Percentiles rank a stretch among this genome's conserved stretches.
Conservation (phyloP, 495 filamentous ascomycete genomes). For the Penicillium salamii region DNA sequence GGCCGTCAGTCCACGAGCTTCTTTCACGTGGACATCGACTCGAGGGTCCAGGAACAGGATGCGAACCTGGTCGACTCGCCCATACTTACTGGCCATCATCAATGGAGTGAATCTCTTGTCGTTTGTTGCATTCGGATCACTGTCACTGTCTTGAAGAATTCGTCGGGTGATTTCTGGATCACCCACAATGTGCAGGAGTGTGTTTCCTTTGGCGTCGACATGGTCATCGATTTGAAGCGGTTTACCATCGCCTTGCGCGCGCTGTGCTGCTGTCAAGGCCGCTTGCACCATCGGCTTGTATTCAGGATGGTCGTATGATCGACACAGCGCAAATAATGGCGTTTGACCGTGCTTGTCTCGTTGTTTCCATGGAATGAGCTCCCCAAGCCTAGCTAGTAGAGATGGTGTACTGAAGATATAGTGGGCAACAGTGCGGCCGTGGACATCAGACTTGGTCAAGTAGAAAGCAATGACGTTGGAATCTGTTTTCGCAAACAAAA, state of each 20-base stretch:
- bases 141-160: conserved; percentile 79
- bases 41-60: conserved; percentile 82
- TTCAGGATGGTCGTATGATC: conserved; percentile 89
- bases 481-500: conserved; percentile 53
- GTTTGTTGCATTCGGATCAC: conserved; percentile 92
- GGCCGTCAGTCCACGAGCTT: conserved; percentile 86
- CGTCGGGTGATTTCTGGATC: conserved; percentile 72
- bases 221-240: conserved; percentile 90
- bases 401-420: conserved; percentile 93
- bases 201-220: conserved; percentile 90
- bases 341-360: conserved; percentile 97
- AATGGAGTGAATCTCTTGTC: conserved; percentile 93
- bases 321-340: conserved; percentile 87
- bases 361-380: conserved; percentile 79
- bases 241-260: conserved; percentile 70
- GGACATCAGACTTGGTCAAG: conserved; percentile 69
- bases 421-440: conserved; percentile 86
- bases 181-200: conserved; percentile 86
- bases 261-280: conserved; percentile 71
- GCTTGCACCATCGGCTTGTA: conserved; percentile 83
- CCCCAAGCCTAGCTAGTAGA: conserved; percentile 70
- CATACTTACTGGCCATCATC: conserved; percentile 99
- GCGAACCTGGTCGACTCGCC: conserved; percentile 87
- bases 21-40: conserved; percentile 81
- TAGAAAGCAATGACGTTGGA: conserved; percentile 59